These are phyloP conservation scores for Liquidambar formosana DNA, from an alignment of 164 flowering plant genomes.

Conservation along the genomic window DNA sequence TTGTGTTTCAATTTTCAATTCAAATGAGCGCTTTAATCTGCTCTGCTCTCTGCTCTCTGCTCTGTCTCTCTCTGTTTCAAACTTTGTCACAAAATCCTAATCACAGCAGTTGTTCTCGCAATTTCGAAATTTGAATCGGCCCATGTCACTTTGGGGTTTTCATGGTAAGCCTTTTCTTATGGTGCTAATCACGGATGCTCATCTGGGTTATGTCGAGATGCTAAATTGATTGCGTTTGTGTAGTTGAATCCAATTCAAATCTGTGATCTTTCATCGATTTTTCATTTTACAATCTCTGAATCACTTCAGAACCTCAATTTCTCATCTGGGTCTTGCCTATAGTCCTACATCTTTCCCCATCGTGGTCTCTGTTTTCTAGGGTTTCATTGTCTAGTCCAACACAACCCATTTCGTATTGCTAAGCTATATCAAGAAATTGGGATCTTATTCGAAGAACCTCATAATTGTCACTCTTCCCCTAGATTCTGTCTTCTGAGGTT, in stretches of 20 bases:
- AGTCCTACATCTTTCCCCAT: neutral
- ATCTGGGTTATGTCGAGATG: neutral
- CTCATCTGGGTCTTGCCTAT: constrained; percentile 1
- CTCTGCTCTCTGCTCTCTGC: too few species aligned
- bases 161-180: neutral
- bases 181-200: neutral
- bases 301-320: neutral
- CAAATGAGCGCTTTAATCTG: too few species aligned
- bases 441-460: too few species aligned
- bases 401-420: neutral
- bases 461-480: too few species aligned
- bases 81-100: too few species aligned
- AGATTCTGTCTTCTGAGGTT: neutral
- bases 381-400: neutral
- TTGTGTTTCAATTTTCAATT: too few species aligned
- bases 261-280: neutral
- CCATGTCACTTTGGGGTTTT: neutral
- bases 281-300: neutral
- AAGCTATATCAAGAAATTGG: neutral
- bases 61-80: too few species aligned
- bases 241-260: too few species aligned
- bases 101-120: too few species aligned
- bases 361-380: neutral
- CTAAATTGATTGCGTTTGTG: neutral
- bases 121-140: too few species aligned